phyloP scores from a whole-genome alignment of 805 yeast species.

The Ogataea wickerhamii region DNA sequence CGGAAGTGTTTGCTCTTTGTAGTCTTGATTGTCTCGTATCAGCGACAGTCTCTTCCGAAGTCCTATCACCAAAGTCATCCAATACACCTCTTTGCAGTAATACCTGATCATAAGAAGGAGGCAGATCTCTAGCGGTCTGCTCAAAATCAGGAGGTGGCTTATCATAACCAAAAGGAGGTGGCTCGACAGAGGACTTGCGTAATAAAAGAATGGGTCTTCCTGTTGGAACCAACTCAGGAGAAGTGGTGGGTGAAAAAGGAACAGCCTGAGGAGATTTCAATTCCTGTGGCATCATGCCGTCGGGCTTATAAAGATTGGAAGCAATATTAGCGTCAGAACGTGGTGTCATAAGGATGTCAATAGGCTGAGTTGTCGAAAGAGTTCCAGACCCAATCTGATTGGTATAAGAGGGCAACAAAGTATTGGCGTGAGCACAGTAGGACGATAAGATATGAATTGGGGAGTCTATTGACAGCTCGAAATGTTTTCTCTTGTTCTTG shows the following conservation, averaged over 20 bases:
- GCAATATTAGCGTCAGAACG: slow-evolving; percentile 28
- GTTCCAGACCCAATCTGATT: slow-evolving; percentile 20
- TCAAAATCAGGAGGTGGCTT: slow-evolving; percentile 31
- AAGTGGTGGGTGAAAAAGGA: slow-evolving; percentile 48
- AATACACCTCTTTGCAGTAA: slow-evolving; percentile 8
- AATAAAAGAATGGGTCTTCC: neutral
- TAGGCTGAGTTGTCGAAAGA: slow-evolving; percentile 6
- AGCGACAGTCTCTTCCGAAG: neutral
- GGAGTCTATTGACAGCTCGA: slow-evolving; percentile 91
- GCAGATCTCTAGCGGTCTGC: slow-evolving; percentile 22
- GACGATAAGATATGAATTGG: slow-evolving; percentile 83
- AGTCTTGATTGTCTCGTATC: slow-evolving; percentile 8
- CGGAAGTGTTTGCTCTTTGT: slow-evolving; percentile 10
- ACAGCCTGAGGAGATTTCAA: slow-evolving; percentile 62
- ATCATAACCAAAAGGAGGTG: slow-evolving; percentile 21
- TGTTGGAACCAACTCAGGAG: slow-evolving; percentile 28
- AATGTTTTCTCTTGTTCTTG: slow-evolving; percentile 70
- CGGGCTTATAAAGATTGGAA: slow-evolving; percentile 55
- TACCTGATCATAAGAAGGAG: slow-evolving; percentile 31
- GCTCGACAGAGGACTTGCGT: slow-evolving; percentile 3
- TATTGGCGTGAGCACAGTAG: slow-evolving; percentile 76
- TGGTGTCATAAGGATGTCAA: slow-evolving; percentile 29
- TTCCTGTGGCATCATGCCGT: slow-evolving; percentile 38
- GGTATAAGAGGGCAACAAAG: slow-evolving; percentile 69
- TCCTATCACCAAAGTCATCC: neutral